Conservation (phyloP, 352 stramenopile genomes). For the Thalassiosira ordinaria region DNA sequence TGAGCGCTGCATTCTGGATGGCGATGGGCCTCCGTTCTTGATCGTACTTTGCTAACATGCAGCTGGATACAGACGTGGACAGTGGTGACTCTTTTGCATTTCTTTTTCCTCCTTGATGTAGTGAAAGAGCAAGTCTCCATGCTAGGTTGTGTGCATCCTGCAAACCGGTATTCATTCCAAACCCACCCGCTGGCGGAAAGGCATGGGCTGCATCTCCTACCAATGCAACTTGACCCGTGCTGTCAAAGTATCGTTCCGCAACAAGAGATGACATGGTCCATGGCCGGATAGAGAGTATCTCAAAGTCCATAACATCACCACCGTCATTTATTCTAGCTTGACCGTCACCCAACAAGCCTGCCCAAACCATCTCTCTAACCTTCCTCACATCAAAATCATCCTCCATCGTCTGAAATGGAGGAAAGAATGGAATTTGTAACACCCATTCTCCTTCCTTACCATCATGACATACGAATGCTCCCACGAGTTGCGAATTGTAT, state of each 20-base stretch:
- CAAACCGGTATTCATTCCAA: slow-evolving; percentile 95
- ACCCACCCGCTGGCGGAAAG: slow-evolving; percentile 93
- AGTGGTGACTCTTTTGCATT: not conserved
- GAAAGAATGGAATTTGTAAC: slow-evolving; percentile 95
- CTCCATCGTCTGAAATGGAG: slow-evolving; percentile 84
- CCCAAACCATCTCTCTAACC: slow-evolving; percentile 67
- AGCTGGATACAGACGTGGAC: not conserved
- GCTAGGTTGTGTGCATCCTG: slow-evolving; percentile 92
- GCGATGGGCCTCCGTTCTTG: slow-evolving; percentile 69
- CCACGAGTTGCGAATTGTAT: slow-evolving; percentile 88
- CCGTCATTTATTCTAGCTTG: not conserved
- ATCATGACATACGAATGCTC: slow-evolving; percentile 92
- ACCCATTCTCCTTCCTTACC: slow-evolving; percentile 90
- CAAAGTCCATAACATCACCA: slow-evolving; percentile 45
- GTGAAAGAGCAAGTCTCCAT: slow-evolving; percentile 89
- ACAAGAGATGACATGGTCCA: slow-evolving; percentile 94
- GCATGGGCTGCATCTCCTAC: slow-evolving; percentile 93
- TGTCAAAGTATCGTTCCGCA: slow-evolving; percentile 87
- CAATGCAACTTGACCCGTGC: slow-evolving; percentile 72
- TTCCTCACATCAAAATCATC: slow-evolving; percentile 63
- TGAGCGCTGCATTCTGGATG: slow-evolving; percentile 76
- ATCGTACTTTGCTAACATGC: slow-evolving; percentile 59
- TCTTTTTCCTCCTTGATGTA: slow-evolving; percentile 52
- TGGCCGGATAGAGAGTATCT: slow-evolving; percentile 67
- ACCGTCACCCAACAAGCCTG: slow-evolving; percentile 51